Base-by-base conservation (phyloP, 257 asterid species). In the Ophiorrhiza pumila region DNA sequence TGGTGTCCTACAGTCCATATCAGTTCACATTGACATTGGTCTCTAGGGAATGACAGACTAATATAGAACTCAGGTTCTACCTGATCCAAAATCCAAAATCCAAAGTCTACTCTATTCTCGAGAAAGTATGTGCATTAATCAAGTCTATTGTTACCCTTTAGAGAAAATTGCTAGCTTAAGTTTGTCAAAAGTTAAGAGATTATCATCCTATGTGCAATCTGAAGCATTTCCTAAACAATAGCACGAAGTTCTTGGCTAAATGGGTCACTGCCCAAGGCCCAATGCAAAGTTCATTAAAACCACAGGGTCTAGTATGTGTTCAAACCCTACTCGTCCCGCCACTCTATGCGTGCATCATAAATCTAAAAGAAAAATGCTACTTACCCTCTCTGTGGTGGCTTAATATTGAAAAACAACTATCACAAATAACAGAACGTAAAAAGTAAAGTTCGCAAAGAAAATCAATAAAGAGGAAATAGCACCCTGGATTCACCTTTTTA, bases 401-500 rank as follows among this genome's bases (percentile, higher is more conserved):
- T 17, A 23, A 29, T 18, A 37, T 18, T 18, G 20, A 5, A 39
- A 35, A 34, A 15, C 43, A 13, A 18, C 2, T 18, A 59, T 29
- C 41, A 23, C 70, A 46, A 59, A 49, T 10, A 18, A 23, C 31
- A 41, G 41, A 34, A 34, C 41, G 45, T 39, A 32, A 25, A 35
- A 50, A 76, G 42, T 43, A 57, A 13, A 69, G 72, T 57, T 68
- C 62, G 42, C 10, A 2, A 12, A 9, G 12, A 17, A 32, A 4
- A 55, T 17, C 2, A 32, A 4, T 7, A 10, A 10, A n/a, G 1
- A 64, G 17, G 14, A 22, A 39, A 64, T 5, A 37, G 31, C 37
- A 65, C 64, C 69, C 32, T 56, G 49, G 73, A 58, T 62, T 80
- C 73, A 91, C 98, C 98, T 91, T 94, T 83, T 87, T 91, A 78